These are phyloP conservation scores for Blepharisma undulans DNA, from an alignment of 169 alveolate genomes.

Conservation along the genomic window DNA sequence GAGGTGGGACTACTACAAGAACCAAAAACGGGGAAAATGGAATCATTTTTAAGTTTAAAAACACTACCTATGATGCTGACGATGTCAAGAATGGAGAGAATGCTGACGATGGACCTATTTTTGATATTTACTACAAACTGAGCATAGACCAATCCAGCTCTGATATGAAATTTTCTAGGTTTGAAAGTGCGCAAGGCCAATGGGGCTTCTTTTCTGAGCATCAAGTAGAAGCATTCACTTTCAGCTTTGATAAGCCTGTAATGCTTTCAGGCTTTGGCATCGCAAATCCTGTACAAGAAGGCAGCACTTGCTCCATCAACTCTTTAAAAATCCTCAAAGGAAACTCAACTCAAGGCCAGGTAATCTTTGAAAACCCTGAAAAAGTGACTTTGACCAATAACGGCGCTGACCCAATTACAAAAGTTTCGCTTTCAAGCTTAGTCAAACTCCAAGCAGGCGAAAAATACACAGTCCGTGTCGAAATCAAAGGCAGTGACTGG, in stretches of 20 bases:
- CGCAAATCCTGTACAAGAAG: background rate
- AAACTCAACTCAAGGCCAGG: background rate
- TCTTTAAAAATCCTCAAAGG: background rate
- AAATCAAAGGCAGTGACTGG: background rate
- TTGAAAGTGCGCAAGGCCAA: background rate
- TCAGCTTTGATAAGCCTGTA: background rate
- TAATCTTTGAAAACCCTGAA: background rate
- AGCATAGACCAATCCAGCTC: background rate
- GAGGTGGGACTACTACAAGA: conserved; percentile 34
- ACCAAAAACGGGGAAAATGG: conserved; percentile 22
- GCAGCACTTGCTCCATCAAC: background rate
- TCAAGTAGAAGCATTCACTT: background rate
- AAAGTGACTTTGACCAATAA: background rate
- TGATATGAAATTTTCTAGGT: background rate
- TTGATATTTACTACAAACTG: conserved; percentile 31
- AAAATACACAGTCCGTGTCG: conserved; percentile 1
- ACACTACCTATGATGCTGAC: conserved; percentile 4
- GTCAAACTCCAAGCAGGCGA: background rate
- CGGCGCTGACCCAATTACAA: background rate
- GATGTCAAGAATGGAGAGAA: conserved; percentile 44
- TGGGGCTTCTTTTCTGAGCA: background rate
- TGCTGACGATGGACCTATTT: conserved; percentile 43
- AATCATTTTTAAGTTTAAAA: conserved; percentile 20
- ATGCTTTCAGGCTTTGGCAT: background rate
- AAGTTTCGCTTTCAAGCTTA: background rate